phyloP scores from a whole-genome alignment of 2,329 filamentous ascomycete species.

The Aspergillus sp. region DNA sequence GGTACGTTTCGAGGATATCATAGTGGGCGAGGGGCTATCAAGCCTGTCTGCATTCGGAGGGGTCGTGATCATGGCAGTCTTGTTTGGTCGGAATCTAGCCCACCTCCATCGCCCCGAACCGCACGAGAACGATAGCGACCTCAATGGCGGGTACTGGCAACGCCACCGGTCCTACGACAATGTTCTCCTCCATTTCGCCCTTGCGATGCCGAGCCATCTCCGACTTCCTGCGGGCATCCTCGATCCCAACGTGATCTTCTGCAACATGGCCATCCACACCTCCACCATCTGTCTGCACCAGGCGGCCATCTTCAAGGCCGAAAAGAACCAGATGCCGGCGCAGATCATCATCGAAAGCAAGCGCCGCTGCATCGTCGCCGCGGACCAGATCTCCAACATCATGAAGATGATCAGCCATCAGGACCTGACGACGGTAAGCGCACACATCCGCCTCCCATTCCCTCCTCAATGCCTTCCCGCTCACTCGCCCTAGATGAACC shows the following conservation, averaged over 20 bases:
- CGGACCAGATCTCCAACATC: conserved; percentile 88
- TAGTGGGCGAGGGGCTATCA: conserved; percentile 65
- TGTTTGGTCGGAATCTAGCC: conserved; percentile 86
- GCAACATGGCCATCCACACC: conserved; percentile 96
- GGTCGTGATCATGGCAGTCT: conserved; percentile 77
- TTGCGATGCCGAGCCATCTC: conserved; percentile 76
- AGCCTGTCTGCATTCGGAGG: conserved; percentile 76
- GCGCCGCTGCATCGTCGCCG: conserved; percentile 85
- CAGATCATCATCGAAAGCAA: conserved; percentile 87
- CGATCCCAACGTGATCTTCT: conserved; percentile 84
- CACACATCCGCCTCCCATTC: neutral
- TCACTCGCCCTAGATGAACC: conserved; percentile 69
- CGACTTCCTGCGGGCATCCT: conserved; percentile 73
- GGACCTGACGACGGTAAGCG: conserved; percentile 74
- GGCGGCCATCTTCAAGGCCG: conserved; percentile 95
- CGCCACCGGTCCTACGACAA: conserved; percentile 87
- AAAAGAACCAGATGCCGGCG: conserved; percentile 75
- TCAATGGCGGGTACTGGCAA: conserved; percentile 95
- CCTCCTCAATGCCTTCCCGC: conserved; percentile 10
- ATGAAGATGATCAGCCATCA: conserved; percentile 94
- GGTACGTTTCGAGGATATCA: conserved; percentile 55
- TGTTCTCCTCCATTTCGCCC: conserved; percentile 79
- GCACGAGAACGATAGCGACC: conserved; percentile 78
- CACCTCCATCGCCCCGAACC: conserved; percentile 84
- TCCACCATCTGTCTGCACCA: conserved; percentile 97